A percentile compares a stretch with the other conserved stretches of the same genome.
These are phyloP conservation scores for Camelina laxa DNA, from an alignment of 345 rosid genomes.

Conservation along the genomic window DNA sequence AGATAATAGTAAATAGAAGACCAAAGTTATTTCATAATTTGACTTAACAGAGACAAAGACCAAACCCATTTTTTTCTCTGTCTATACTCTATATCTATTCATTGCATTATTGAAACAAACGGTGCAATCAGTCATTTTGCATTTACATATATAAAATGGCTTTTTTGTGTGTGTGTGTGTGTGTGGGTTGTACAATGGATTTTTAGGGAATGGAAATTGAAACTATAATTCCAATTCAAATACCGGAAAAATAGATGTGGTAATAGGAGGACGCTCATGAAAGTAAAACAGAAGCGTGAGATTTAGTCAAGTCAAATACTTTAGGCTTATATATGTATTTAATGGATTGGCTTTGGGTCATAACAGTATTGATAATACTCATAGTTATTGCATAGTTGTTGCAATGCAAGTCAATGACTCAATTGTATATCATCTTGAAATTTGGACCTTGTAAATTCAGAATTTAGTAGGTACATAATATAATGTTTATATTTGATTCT, in stretches of 20 bases:
- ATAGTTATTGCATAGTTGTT: conserved; percentile 10
- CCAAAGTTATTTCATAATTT: conserved; percentile 22
- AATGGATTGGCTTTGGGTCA: background rate
- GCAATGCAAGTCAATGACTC: conserved; percentile 17
- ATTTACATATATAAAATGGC: background rate
- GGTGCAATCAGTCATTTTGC: background rate
- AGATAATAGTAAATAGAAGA: conserved; percentile 21
- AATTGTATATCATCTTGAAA: conserved; percentile 14
- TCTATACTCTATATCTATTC: background rate
- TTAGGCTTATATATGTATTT: too few relatives aligned
- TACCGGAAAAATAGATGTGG: too few relatives aligned
- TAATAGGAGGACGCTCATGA: too few relatives aligned
- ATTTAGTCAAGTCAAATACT: too few relatives aligned
- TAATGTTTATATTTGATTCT: background rate
- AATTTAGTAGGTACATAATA: background rate
- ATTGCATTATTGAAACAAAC: background rate
- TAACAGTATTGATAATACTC: background rate
- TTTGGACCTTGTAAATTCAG: conserved; percentile 11
- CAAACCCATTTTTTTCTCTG: background rate
- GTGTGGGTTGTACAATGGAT: too few relatives aligned
- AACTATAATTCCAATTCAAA: too few relatives aligned
- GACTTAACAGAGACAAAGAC: conserved; percentile 30
- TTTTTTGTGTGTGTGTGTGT: background rate
- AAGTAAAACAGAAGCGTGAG: too few relatives aligned
- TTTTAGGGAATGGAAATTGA: too few relatives aligned